These are phyloP conservation scores for Alternaria gaisen DNA, from an alignment of 2,329 filamentous ascomycete genomes.

Conservation along the genomic window DNA sequence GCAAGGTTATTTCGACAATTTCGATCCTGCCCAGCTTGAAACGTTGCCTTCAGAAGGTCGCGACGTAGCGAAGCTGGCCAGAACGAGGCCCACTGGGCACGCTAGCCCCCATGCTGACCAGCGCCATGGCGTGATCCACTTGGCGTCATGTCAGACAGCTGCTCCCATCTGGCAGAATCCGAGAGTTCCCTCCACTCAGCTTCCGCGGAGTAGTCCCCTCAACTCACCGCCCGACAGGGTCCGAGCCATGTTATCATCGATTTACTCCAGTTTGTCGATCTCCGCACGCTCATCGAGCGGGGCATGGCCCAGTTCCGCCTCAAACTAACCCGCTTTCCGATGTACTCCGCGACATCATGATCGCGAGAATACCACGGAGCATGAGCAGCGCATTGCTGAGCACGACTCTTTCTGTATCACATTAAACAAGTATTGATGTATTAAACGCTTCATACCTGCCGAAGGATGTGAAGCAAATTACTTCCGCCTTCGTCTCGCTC, in stretches of 20 bases:
- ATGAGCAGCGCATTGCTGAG: constrained; percentile 14
- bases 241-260: constrained; percentile 30
- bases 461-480: constrained; percentile 4
- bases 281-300: constrained; percentile 19
- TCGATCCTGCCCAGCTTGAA: constrained; percentile 28
- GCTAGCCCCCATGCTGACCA: constrained; percentile 33
- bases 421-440: not conserved
- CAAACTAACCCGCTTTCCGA: constrained; percentile 26
- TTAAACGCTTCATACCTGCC: constrained; percentile 17
- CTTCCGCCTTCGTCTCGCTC: constrained; percentile 1
- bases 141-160: constrained; percentile 28
- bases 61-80: constrained; percentile 28
- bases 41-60: constrained; percentile 21
- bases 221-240: constrained; percentile 32
- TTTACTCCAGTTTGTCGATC: constrained; percentile 39
- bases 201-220: constrained; percentile 2
- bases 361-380: constrained; percentile 26
- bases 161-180: constrained; percentile 40
- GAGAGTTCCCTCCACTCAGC: constrained; percentile 26
- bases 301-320: constrained; percentile 21
- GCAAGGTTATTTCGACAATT: constrained; percentile 10
- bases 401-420: constrained; percentile 28
- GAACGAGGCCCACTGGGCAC: constrained; percentile 20
- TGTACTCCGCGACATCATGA: constrained; percentile 20
- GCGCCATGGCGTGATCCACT: constrained; percentile 34